A percentile compares a stretch with the other conserved stretches of the same genome.
Evolutionary conservation across 192 early-diverging fungal genomes (phyloP).

Genomic region (Mortierella claussenii): DNA sequence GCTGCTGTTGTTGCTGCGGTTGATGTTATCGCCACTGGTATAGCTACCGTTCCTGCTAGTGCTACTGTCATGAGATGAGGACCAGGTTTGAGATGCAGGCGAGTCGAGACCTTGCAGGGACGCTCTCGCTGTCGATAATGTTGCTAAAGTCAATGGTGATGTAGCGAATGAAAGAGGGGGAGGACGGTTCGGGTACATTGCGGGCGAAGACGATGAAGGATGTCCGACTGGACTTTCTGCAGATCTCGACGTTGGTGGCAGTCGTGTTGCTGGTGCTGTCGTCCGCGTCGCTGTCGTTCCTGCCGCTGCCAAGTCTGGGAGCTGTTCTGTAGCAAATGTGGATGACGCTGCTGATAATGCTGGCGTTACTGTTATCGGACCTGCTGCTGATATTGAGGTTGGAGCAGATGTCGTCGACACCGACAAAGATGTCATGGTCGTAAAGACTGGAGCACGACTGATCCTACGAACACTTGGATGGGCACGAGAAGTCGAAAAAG

Average conservation of each 20-base stretch:
- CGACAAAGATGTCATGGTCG: no score
- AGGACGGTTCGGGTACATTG: conserved; percentile 13
- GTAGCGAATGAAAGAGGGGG: background rate
- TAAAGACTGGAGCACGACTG: conserved; percentile 25
- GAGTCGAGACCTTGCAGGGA: no score
- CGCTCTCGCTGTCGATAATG: no score
- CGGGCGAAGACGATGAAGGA: conserved; percentile 9
- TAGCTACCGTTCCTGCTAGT: conserved; percentile 2
- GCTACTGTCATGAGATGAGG: no score
- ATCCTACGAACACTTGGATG: conserved; percentile 23
- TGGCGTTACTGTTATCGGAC: background rate
- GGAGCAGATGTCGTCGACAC: no score
- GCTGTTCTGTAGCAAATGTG: background rate
- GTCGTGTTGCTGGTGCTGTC: no score
- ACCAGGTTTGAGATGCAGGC: no score
- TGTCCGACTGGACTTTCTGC: no score
- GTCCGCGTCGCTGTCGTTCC: no score
- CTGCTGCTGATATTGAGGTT: background rate
- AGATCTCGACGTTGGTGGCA: no score
- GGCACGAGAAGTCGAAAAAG: conserved; percentile 1
- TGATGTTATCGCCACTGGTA: background rate
- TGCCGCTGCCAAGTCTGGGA: no score
- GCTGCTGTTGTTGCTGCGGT: background rate
- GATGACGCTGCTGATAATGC: background rate
- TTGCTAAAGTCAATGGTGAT: background rate